Conservation (phyloP, 2,329 filamentous ascomycete genomes). For the Colletotrichum graminicola region DNA sequence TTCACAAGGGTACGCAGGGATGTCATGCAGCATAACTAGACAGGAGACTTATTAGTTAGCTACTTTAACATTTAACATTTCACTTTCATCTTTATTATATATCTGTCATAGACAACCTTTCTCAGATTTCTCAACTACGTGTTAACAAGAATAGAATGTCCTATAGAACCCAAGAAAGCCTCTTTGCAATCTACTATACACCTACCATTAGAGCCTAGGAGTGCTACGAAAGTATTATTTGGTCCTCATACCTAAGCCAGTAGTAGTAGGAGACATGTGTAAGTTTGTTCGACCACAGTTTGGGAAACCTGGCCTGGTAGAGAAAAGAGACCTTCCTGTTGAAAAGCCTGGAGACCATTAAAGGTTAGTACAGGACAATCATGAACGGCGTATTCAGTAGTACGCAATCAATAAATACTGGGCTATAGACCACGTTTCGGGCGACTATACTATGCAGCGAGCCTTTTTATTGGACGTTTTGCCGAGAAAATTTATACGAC, state of each 20-base stretch:
- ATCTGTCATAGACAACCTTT: too few species aligned
- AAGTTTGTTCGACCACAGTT: not conserved
- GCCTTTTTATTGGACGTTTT: not conserved
- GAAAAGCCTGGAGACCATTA: not conserved
- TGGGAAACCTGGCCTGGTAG: too few species aligned
- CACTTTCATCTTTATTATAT: too few species aligned
- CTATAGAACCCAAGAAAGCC: not conserved
- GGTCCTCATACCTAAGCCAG: not conserved
- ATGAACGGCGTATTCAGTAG: not conserved
- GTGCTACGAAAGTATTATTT: not conserved
- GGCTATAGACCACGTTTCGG: not conserved
- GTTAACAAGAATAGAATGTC: not conserved
- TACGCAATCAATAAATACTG: rapidly evolving
- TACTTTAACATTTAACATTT: too few species aligned
- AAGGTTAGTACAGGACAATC: not conserved
- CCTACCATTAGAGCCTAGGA: not conserved
- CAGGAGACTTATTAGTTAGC: not conserved
- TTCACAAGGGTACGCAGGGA: not conserved
- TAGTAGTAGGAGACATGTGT: not conserved
- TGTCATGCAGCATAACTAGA: not conserved
- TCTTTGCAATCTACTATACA: too few species aligned
- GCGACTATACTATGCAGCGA: not conserved
- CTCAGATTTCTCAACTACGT: not conserved
- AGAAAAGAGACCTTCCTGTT: too few species aligned
- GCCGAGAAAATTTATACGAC: not conserved